Conservation (phyloP, 305 asterid species). For the Fraxinus floribunda region DNA sequence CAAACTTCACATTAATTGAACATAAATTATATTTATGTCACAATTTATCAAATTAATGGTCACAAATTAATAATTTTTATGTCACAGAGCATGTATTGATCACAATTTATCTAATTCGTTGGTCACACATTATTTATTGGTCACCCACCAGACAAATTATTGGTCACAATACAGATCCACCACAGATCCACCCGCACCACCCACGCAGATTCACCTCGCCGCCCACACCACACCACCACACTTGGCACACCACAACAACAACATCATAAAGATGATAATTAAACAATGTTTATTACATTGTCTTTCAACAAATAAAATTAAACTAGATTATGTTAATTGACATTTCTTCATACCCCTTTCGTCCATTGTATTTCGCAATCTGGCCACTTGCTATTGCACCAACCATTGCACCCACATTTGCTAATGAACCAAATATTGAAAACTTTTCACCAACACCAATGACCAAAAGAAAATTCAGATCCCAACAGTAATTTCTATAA, state of each 20-base stretch:
- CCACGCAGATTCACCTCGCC: too few relatives aligned
- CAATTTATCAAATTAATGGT: too few relatives aligned
- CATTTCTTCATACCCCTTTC: conserved; percentile 68
- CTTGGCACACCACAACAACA: neutral
- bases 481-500: neutral
- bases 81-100: too few relatives aligned
- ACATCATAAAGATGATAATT: neutral
- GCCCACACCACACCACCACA: too few relatives aligned
- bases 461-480: neutral
- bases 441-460: conserved; percentile 41
- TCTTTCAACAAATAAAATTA: neutral
- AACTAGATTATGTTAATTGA: neutral
- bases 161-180: too few relatives aligned
- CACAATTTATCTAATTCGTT: too few relatives aligned
- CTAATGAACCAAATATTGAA: conserved; percentile 80
- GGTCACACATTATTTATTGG: too few relatives aligned
- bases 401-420: conserved; percentile 91
- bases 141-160: too few relatives aligned
- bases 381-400: conserved; percentile 92
- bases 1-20: too few relatives aligned
- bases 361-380: conserved; percentile 76
- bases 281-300: neutral
- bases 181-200: too few relatives aligned
- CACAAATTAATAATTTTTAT: too few relatives aligned
- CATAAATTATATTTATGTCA: too few relatives aligned